Evolutionary conservation across 1,139 yeast genomes (phyloP).

Genomic region (Wickerhamomyces sp.): DNA sequence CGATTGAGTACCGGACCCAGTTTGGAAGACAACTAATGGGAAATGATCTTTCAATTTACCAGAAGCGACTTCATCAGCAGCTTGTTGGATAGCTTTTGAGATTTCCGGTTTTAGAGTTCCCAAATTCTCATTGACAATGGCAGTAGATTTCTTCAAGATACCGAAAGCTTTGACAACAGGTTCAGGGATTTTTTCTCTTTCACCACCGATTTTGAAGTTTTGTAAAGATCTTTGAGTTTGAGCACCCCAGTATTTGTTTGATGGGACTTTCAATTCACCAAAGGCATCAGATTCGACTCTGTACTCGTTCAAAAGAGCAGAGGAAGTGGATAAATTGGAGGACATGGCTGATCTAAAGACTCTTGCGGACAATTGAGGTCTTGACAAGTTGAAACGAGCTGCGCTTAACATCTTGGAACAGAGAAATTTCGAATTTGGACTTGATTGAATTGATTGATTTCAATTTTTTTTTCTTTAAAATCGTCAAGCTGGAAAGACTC

Average conservation of each 20-base stretch:
- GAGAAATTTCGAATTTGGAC: not conserved
- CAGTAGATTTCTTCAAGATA: conserved; percentile 89
- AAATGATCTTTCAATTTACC: conserved; percentile 92
- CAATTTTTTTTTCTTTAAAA: not conserved
- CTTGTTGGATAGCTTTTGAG: conserved; percentile 80
- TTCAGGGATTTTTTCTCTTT: conserved; percentile 83
- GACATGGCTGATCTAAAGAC: not conserved
- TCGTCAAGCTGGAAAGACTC: not conserved
- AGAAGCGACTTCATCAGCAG: conserved; percentile 91
- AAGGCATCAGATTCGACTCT: conserved; percentile 94
- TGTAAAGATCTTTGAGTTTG: conserved; percentile 92
- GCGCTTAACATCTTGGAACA: not conserved
- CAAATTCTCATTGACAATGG: conserved; percentile 77
- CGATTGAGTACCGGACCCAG: conserved; percentile 98
- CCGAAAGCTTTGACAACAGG: conserved; percentile 93
- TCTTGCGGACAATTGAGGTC: conserved; percentile 1
- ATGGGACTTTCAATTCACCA: conserved; percentile 89
- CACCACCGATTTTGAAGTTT: conserved; percentile 95
- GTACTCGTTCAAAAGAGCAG: conserved; percentile 16
- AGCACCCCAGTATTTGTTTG: conserved; percentile 92
- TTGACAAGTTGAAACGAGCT: not conserved
- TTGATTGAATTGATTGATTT: not conserved
- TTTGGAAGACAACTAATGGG: conserved; percentile 97
- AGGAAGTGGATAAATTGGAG: not conserved
- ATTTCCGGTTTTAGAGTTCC: conserved; percentile 82